Conservation (phyloP, 345 rosid species). For the Pseudoturritis turrita region DNA sequence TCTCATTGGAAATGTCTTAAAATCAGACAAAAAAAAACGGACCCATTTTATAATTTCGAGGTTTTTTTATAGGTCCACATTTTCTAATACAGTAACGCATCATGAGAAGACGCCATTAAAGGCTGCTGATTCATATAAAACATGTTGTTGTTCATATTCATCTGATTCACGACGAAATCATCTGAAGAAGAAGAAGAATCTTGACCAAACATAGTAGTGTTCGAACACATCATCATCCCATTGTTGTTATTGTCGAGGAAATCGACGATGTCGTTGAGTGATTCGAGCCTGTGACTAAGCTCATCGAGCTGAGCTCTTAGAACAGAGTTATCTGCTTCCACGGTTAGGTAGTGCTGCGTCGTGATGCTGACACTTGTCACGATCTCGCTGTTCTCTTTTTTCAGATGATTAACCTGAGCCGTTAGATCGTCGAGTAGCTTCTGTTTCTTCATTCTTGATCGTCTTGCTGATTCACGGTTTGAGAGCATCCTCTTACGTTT, state of each 20-base stretch:
- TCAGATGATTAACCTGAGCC: slow-evolving; percentile 49
- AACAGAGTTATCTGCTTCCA: slow-evolving; percentile 79
- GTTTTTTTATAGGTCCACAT: slow-evolving; percentile 2
- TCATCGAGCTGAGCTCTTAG: slow-evolving; percentile 68
- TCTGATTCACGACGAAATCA: slow-evolving; percentile 43
- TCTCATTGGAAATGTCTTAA: slow-evolving; percentile 3
- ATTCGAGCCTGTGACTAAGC: slow-evolving; percentile 63
- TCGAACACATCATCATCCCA: slow-evolving; percentile 9
- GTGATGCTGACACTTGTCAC: slow-evolving; percentile 50
- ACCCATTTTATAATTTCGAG: slow-evolving; percentile 14
- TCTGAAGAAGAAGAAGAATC: slow-evolving; percentile 5
- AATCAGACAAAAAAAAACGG: slow-evolving; percentile 10
- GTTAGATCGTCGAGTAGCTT: slow-evolving; percentile 80
- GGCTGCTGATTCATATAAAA: slow-evolving; percentile 55
- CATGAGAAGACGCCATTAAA: slow-evolving; percentile 59
- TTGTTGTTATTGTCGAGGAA: slow-evolving; percentile 31
- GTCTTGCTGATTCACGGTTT: slow-evolving; percentile 90
- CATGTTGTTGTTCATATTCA: slow-evolving; percentile 24
- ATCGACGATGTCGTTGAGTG: slow-evolving; percentile 59
- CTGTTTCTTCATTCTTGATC: slow-evolving; percentile 93
- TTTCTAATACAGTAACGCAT: slow-evolving; percentile 44
- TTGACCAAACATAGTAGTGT: slow-evolving; percentile 20
- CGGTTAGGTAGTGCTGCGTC: slow-evolving; percentile 43
- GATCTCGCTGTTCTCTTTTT: slow-evolving; percentile 58
- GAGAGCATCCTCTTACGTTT: slow-evolving; percentile 90